Base-by-base conservation (phyloP, 2,329 filamentous ascomycete genomes). In the Aspergillus sp. region DNA sequence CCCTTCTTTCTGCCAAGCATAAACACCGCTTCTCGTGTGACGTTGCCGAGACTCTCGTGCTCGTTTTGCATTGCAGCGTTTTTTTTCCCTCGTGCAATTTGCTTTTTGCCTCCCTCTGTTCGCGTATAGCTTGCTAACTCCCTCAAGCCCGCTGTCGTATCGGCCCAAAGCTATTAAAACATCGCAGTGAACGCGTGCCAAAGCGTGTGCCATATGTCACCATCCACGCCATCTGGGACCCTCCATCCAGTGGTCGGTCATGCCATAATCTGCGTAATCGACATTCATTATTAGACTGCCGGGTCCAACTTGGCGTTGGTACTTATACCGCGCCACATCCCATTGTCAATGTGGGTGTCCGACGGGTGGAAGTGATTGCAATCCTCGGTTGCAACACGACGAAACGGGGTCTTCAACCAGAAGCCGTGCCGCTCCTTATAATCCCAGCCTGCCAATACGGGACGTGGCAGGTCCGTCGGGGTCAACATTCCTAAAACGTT, bases 131-230 rank as follows among this genome's bases (percentile, higher is more conserved):
- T 48, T 62, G 55, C 66, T 69, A 55, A 69, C 58, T 27, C 31
- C 61, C 50, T 51, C 56, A 62, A 79, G 77, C 77, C 77, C 65
- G 77, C 77, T 62, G 68, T 73, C 54, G 75, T 77, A 51, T 79
- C 77, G 23, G 77, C 77, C 17, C 77, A 79, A 63, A 79, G 77
- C 62, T 78, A 77, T 65, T 79, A 74, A 52, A 51, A 41, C 48
- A 49, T 21, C 6, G 9, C 39, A 52, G 49, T 56, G 55, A 59
- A 57, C 56, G 35, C 44, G 45, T 64, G 65, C 64, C 64, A 65
- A 65, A 60, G 33, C 57, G 56, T 58, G 40, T 55, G 56, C 58
- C 52, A 50, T 58, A 64, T 66, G 61, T 64, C 62, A 65, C 62
- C 56, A 58, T 59, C 60, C 41, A 63, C 57, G 46, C 57, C 56